phyloP scores from a whole-genome alignment of 441 rosid genomes.

The Biscutella laevigata region DNA sequence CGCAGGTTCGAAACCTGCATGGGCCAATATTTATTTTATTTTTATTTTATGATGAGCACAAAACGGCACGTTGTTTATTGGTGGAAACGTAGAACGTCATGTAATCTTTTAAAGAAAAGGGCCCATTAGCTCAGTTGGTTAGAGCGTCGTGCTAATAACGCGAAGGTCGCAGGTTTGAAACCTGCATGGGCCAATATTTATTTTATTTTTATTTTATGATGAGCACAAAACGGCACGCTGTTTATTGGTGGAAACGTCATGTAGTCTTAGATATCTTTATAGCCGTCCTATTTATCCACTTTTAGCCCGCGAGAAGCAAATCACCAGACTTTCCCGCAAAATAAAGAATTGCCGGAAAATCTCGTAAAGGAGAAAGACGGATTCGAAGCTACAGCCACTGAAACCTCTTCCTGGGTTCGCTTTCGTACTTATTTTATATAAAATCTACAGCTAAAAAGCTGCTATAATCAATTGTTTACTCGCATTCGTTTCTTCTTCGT shows the following conservation, averaged over 20 bases:
- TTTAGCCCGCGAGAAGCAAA: neutral
- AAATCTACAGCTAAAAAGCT: slow-evolving; percentile 26
- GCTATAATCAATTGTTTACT: neutral
- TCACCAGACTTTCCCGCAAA: slow-evolving; percentile 2
- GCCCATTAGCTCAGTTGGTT: slow-evolving; percentile 30
- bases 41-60: no score
- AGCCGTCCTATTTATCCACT: neutral
- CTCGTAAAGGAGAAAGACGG: neutral
- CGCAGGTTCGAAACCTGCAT: slow-evolving; percentile 72
- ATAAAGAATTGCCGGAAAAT: neutral
- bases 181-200: slow-evolving; percentile 80
- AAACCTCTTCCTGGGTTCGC: slow-evolving; percentile 18
- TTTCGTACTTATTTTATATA: slow-evolving; percentile 3
- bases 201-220: no score
- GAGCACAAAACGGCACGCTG: slow-evolving; percentile 2
- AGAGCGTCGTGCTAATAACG: slow-evolving; percentile 76
- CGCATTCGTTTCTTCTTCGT: slow-evolving; percentile 50
- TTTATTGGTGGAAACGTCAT: neutral
- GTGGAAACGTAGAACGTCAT: neutral
- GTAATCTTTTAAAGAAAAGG: no score
- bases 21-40: no score
- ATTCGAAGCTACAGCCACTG: slow-evolving; percentile 6
- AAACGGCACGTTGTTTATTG: slow-evolving; percentile 1
- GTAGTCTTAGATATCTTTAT: no score
- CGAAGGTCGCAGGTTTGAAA: slow-evolving; percentile 73